A percentile compares a stretch with the other conserved stretches of the same genome.
Conservation (phyloP, 2,329 filamentous ascomycete species). For the Biscogniauxia sp. region DNA sequence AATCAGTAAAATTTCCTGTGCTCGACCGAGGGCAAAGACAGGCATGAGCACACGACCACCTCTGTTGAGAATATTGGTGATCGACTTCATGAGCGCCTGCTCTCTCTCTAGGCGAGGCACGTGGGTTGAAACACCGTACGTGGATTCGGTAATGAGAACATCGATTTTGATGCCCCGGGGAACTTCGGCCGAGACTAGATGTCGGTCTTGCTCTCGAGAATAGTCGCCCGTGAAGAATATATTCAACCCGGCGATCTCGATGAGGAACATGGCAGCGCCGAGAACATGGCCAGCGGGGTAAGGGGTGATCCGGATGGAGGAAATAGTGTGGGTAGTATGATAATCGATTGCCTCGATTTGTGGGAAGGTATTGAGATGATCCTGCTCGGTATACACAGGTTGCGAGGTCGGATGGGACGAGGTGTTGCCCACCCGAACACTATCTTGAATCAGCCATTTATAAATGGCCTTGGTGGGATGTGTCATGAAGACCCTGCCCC, state of each 20-base stretch:
- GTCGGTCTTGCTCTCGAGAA: conserved; percentile 89
- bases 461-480: conserved; percentile 99
- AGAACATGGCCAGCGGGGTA: conserved; percentile 98
- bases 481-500: conserved; percentile 96
- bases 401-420: conserved; percentile 63
- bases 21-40: conserved; percentile 89
- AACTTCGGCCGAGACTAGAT: conserved; percentile 90
- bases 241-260: conserved; percentile 95
- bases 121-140: conserved; percentile 93
- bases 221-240: conserved; percentile 98
- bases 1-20: conserved; percentile 91
- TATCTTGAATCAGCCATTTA: conserved; percentile 98
- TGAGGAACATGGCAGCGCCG: conserved; percentile 95
- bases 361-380: conserved; percentile 89
- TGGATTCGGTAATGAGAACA: conserved; percentile 95
- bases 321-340: conserved; percentile 95
- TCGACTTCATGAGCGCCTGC: conserved; percentile 90
- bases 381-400: conserved; percentile 90
- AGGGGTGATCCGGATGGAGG: conserved; percentile 92
- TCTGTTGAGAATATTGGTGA: conserved; percentile 85
- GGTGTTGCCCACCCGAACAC: conserved; percentile 80
- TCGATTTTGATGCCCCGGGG: conserved; percentile 89
- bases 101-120: conserved; percentile 89
- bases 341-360: conserved; percentile 98
- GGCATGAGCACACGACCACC: conserved; percentile 92